Conservation (phyloP, 805 yeast genomes). For the Phaffomyces thermotolerans region DNA sequence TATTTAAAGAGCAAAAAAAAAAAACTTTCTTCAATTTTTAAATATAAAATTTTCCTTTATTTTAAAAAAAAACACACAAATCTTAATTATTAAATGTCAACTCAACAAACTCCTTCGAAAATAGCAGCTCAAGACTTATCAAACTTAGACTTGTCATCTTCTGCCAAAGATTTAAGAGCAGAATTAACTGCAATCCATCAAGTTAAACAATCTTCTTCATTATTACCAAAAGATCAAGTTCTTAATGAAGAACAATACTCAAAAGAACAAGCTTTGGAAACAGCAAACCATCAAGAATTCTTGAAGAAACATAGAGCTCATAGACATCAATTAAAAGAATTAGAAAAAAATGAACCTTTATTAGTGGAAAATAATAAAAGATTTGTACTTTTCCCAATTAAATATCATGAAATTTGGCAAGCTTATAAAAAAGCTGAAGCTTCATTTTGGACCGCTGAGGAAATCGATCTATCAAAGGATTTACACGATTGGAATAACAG, state of each 20-base stretch:
- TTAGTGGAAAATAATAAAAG: conserved; percentile 78
- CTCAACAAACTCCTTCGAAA: conserved; percentile 68
- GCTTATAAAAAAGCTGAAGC: conserved; percentile 99
- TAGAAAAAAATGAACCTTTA: conserved; percentile 86
- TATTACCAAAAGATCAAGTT: conserved; percentile 5
- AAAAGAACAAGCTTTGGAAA: conserved; percentile 11
- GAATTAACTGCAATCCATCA: conserved; percentile 35
- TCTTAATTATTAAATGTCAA: no score
- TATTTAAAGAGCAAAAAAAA: no score
- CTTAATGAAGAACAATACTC: conserved; percentile 2
- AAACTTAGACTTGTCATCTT: conserved; percentile 36
- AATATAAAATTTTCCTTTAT: no score
- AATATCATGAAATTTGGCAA: conserved; percentile 97
- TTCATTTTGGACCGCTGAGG: conserved; percentile 99
- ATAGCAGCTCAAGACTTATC: conserved; percentile 51
- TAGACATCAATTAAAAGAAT: conserved; percentile 63
- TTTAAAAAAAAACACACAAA: no score
- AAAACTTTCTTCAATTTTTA: no score
- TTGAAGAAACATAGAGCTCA: conserved; percentile 57
- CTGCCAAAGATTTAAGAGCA: conserved; percentile 37
- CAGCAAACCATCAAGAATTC: conserved; percentile 45
- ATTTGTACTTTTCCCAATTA: conserved; percentile 91
- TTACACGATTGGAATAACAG: conserved; percentile 85
- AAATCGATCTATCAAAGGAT: conserved; percentile 92
- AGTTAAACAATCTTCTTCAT: conserved; percentile 21